Percentiles rank a stretch among this genome's conserved stretches.
Conservation (phyloP, 768 basidiomycete genomes). For the Mrakia frigida region DNA sequence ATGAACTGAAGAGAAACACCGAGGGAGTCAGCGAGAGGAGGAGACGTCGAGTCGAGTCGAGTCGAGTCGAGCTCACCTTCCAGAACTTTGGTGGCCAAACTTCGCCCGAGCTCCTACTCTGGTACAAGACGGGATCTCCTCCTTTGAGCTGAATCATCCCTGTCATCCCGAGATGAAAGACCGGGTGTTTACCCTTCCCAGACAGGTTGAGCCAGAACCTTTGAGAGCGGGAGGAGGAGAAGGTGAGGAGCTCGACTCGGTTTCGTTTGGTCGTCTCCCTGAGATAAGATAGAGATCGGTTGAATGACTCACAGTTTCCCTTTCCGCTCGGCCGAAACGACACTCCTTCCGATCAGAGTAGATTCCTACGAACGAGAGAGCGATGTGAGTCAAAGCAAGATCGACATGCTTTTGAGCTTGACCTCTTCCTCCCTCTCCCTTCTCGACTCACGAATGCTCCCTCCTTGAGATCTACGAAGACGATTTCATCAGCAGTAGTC, state of each 20-base stretch:
- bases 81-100: conserved; percentile 25
- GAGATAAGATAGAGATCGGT: neutral
- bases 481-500: conserved; percentile 13
- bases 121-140: neutral
- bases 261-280: neutral
- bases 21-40: neutral
- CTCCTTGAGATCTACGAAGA: conserved; percentile 18
- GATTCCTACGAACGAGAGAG: neutral
- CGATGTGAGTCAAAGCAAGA: neutral
- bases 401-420: too few species aligned
- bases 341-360: neutral
- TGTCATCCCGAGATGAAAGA: conserved; percentile 31
- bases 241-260: neutral
- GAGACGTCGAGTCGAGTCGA: too few species aligned
- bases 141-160: conserved; percentile 23
- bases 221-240: neutral
- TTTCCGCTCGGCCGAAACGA: conserved; percentile 14
- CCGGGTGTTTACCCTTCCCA: neutral
- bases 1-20: conserved; percentile 18
- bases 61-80: conserved; percentile 15
- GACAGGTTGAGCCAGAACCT: conserved; percentile 27
- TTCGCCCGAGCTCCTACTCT: neutral
- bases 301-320: conserved; percentile 27
- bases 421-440: neutral
- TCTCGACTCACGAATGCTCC: conserved; percentile 19